Conservation (phyloP, 371 early-diverging fungal genomes). For the Sporodiniella umbellata region DNA sequence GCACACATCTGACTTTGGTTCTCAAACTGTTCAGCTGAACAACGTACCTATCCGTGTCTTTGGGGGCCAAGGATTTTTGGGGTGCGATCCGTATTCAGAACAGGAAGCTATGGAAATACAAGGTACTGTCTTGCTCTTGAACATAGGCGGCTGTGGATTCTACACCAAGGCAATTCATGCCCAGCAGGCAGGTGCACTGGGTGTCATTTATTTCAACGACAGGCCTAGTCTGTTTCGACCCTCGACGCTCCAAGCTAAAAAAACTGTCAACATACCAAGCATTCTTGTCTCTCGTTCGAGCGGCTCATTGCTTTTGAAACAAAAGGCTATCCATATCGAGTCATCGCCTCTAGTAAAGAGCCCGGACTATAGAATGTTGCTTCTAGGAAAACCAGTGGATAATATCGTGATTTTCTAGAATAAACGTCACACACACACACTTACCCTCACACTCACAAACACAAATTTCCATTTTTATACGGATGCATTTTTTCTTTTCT, state of each 20-base stretch:
- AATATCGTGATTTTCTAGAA: not conserved
- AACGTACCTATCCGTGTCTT: conserved; percentile 13
- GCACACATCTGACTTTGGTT: conserved; percentile 1
- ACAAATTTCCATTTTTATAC: not conserved
- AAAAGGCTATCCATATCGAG: not conserved
- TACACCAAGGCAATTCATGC: conserved; percentile 41
- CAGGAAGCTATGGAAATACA: conserved; percentile 15
- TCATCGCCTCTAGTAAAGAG: not conserved
- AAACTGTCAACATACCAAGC: conserved; percentile 3
- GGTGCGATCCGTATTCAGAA: conserved; percentile 33
- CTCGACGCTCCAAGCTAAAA: not conserved
- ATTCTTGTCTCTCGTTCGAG: conserved; percentile 1
- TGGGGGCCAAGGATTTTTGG: conserved; percentile 21
- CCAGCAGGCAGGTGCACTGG: conserved; percentile 46
- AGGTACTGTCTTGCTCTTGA: conserved; percentile 37
- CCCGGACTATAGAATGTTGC: not conserved
- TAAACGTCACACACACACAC: not conserved
- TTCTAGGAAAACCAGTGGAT: not conserved
- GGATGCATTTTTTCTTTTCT: conserved; percentile 1
- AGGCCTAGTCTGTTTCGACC: not conserved
- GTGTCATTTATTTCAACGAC: conserved; percentile 35
- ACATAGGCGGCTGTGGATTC: conserved; percentile 52
- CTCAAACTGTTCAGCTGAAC: not conserved
- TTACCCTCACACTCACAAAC: not conserved
- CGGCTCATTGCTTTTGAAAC: not conserved